phyloP scores from a whole-genome alignment of 805 yeast species.

The Middelhovenomyces tepae region DNA sequence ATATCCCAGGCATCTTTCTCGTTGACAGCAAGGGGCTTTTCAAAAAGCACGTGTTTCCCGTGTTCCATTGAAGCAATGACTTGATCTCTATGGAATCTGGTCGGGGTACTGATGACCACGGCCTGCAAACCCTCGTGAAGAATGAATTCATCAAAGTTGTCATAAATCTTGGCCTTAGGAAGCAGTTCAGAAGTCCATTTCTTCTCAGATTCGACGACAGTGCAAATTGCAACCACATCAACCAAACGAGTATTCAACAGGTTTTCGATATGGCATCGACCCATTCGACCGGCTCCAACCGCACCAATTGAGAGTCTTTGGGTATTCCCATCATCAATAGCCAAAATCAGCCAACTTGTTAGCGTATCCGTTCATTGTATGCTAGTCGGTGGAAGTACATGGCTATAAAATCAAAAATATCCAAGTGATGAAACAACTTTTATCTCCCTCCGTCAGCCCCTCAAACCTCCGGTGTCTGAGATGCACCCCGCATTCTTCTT shows the following conservation, averaged over 20 bases:
- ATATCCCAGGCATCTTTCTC: slow-evolving; percentile 15
- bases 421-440: too few species aligned
- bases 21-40: slow-evolving; percentile 14
- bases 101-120: slow-evolving; percentile 14
- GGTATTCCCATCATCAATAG: slow-evolving; percentile 2
- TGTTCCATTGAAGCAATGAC: slow-evolving; percentile 11
- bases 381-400: too few species aligned
- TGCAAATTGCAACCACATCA: slow-evolving; percentile 11
- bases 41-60: slow-evolving; percentile 16
- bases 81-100: slow-evolving; percentile 13
- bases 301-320: slow-evolving; percentile 8
- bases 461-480: too few species aligned
- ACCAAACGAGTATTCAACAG: slow-evolving; percentile 5
- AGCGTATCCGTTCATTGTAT: too few species aligned
- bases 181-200: slow-evolving; percentile 8
- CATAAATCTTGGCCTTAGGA: slow-evolving; percentile 7
- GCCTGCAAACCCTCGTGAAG: slow-evolving; percentile 12
- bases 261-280: slow-evolving; percentile 12
- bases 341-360: too few species aligned
- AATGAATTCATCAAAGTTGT: slow-evolving; percentile 12
- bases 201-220: slow-evolving; percentile 9
- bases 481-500: too few species aligned
- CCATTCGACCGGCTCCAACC: slow-evolving; percentile 16
- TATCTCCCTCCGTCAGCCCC: too few species aligned
- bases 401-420: too few species aligned